phyloP scores from a whole-genome alignment of 495 filamentous ascomycete species.

The Xylaria cubensis region DNA sequence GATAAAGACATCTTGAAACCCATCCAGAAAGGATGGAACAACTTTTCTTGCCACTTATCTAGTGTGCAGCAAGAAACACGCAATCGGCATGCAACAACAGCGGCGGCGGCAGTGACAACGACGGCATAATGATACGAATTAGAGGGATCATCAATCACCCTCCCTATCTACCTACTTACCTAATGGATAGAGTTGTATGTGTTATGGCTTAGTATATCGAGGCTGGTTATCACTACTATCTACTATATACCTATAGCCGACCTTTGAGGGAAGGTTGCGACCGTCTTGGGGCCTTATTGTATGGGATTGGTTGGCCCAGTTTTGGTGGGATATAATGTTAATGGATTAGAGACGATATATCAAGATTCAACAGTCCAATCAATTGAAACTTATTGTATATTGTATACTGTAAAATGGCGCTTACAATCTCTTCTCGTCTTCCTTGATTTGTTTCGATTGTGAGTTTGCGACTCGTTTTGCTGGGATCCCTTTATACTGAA shows the following conservation, averaged over 20 bases:
- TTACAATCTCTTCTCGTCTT: neutral
- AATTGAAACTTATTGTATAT: conserved; percentile 12
- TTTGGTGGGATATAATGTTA: conserved; percentile 31
- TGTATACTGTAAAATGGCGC: neutral
- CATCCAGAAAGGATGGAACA: neutral
- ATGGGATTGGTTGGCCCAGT: conserved; percentile 9
- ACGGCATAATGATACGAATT: neutral
- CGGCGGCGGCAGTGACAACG: neutral
- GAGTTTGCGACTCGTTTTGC: neutral
- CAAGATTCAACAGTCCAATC: conserved; percentile 11
- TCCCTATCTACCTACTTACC: neutral
- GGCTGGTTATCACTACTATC: conserved; percentile 22
- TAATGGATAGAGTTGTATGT: conserved; percentile 24
- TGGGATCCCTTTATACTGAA: neutral
- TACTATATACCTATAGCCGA: conserved; percentile 24
- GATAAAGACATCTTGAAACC: conserved; percentile 17
- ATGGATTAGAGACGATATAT: conserved; percentile 27
- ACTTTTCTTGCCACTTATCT: neutral
- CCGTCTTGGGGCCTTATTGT: conserved; percentile 13
- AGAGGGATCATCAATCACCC: neutral
- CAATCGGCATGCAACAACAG: neutral
- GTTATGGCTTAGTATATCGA: conserved; percentile 24
- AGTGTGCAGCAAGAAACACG: conserved; percentile 4
- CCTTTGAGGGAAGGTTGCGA: neutral
- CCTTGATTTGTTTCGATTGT: neutral